phyloP scores from a whole-genome alignment of 306 rosid species.

The Prunus mume region DNA sequence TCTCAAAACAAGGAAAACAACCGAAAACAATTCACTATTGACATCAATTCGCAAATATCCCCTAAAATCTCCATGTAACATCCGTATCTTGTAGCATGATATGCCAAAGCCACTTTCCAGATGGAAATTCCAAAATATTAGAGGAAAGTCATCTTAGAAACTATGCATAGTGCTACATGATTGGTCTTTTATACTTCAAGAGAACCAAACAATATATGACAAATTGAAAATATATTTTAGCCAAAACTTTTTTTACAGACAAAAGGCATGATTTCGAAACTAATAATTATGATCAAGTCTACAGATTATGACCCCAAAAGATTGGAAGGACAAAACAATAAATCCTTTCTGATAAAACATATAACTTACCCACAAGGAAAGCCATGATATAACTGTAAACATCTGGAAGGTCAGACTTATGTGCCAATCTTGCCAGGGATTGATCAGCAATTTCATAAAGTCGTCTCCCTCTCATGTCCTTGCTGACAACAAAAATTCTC shows the following conservation, averaged over 20 bases:
- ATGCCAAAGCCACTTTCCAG: not conserved
- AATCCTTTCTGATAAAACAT: conserved; percentile 12
- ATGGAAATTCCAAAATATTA: not conserved
- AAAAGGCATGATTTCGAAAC: not conserved
- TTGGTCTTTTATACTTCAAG: not conserved
- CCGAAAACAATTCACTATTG: not conserved
- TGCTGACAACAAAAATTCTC: conserved; percentile 85
- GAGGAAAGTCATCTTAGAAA: not conserved
- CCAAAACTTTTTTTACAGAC: not conserved
- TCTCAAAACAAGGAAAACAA: not conserved
- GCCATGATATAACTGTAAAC: conserved; percentile 74
- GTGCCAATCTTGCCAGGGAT: conserved; percentile 62
- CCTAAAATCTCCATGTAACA: not conserved
- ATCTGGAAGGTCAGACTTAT: conserved; percentile 67
- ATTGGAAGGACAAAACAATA: not conserved
- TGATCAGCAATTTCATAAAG: conserved; percentile 69
- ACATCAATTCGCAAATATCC: not conserved
- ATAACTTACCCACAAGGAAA: conserved; percentile 62
- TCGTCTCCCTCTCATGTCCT: conserved; percentile 83
- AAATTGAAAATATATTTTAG: not conserved
- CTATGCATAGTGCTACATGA: not conserved
- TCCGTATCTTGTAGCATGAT: not conserved
- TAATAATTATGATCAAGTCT: too few relatives aligned
- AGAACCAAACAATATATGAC: not conserved
- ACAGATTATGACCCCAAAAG: not conserved